Evolutionary conservation across 495 filamentous ascomycete species (phyloP), one percentile per base, ranked within the genome.

Genomic region (Penicillium bovifimosum): DNA sequence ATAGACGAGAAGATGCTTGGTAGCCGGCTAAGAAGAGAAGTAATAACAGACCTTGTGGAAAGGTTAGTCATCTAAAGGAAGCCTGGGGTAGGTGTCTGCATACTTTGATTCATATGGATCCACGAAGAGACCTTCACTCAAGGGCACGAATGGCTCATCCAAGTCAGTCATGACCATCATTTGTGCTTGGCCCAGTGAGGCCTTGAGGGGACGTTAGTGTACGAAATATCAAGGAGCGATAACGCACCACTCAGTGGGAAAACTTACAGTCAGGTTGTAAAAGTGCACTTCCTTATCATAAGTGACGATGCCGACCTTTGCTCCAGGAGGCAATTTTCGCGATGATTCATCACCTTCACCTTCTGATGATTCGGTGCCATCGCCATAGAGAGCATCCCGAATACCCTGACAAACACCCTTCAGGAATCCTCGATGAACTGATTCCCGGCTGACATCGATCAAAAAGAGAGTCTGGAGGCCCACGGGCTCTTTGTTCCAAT

Each of bases 121-220:
- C 4, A 96, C 92, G 68, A 99, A 96, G 3, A 97, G 75, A 9
- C 91, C 91, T 42, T 96, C 87, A 56, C 86, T 89, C 13, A 97
- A 74, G 39, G 95, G 93, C 7, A 96, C 86, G 65, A 99, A 99
- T 0, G 93, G 92, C 57, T 99, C 93, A 57, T 99, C 90, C 49
- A 99, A 80, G 64, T 99, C 93, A 9, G 93, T 88, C 90, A 97
- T 96, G 14, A 97, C 91, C 76, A 97, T 83, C 92, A 97, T 96
- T 62, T 99, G 93, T 5, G 93, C 88, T 72, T 90, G 83, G 42
- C 95, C 88, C 26, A 96, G 72, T 27, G 81, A 73, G 16, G 89
- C 72, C 86, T 90, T 56, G 9, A 39, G 14, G 5, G n/a, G 4
- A 8, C 26, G 52, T 76, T 20, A 77, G 67, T 35, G 58, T 35